Evolutionary conservation across 1,284 basidiomycete species (phyloP), one percentile per base, ranked within the genome.

Genomic region (Trichosporon inkin): DNA sequence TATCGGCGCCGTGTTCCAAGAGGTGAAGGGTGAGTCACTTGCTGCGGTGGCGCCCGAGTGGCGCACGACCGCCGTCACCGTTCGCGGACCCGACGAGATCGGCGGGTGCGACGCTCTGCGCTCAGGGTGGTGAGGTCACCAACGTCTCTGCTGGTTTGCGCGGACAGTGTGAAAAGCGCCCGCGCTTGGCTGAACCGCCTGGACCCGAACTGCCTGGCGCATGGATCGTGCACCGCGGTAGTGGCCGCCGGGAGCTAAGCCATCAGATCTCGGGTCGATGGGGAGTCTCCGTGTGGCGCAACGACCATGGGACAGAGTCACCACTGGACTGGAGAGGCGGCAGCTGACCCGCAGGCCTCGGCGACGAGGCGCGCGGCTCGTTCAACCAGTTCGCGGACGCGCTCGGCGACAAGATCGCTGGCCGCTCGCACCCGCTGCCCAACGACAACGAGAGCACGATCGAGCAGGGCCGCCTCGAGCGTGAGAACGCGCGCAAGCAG

Each of bases 311-410:
- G n/a, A n/a, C n/a, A n/a, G n/a, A n/a, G n/a, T n/a, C n/a, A n/a
- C n/a, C 28, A 32, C 28, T 32, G 28, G 8, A 32, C 28, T 49
- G 14, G 8, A 11, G 10, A 7, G 44, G 14, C 10, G 13, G 7
- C 5, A 10, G 44, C 44, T 47, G 16, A 47, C 22, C 11, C 10
- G 1, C 44, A 49, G 44, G 44, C 6, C 22, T 24, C 7, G 44
- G 44, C 10, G 44, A 49, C 44, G 44, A 49, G 44, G 44, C 44
- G 24, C 44, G 44, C 28, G 44, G 44, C 44, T 49, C 44, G 5
- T 49, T 49, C 44, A 49, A 49, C 44, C 44, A 49, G 44, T 49
- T 49, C 24, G 44, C 44, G 14, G 44, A 49, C 44, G 24, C 44
- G 44, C 44, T 49, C 24, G 44, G 44, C 44, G 44, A 49, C 28